Conservation (phyloP, 106 monocot genomes). For the Gastrodia elata region DNA sequence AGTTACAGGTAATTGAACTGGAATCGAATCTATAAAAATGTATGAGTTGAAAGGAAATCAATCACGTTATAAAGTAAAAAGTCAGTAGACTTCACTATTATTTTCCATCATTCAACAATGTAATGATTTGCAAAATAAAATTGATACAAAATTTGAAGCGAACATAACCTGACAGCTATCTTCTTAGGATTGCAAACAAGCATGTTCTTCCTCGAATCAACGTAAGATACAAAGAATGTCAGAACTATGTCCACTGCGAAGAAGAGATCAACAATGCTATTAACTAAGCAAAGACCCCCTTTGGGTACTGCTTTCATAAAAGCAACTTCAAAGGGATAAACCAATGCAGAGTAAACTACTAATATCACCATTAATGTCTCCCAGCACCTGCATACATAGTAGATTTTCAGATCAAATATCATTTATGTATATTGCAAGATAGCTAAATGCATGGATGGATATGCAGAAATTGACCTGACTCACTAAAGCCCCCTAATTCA, state of each 20-base stretch:
- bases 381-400: constrained; percentile 53
- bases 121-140: background rate
- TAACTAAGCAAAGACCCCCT: constrained; percentile 50
- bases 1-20: too few species aligned
- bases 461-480: too few species aligned
- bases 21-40: too few species aligned
- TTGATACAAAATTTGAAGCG: background rate
- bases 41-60: too few species aligned
- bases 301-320: constrained; percentile 51
- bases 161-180: constrained; percentile 65
- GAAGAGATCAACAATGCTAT: constrained; percentile 58
- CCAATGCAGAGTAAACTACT: constrained; percentile 85
- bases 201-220: constrained; percentile 68
- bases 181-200: constrained; percentile 53
- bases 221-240: constrained; percentile 80
- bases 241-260: constrained; percentile 74
- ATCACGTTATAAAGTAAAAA: too few species aligned
- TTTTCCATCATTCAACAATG: too few species aligned
- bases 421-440: background rate
- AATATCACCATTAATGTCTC: constrained; percentile 83
- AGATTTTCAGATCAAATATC: background rate
- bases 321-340: constrained; percentile 87
- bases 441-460: background rate
- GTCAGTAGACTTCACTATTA: too few species aligned
- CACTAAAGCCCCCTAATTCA: too few species aligned